Base-by-base conservation (phyloP, 495 filamentous ascomycete genomes). In the Aspergillus campestris region DNA sequence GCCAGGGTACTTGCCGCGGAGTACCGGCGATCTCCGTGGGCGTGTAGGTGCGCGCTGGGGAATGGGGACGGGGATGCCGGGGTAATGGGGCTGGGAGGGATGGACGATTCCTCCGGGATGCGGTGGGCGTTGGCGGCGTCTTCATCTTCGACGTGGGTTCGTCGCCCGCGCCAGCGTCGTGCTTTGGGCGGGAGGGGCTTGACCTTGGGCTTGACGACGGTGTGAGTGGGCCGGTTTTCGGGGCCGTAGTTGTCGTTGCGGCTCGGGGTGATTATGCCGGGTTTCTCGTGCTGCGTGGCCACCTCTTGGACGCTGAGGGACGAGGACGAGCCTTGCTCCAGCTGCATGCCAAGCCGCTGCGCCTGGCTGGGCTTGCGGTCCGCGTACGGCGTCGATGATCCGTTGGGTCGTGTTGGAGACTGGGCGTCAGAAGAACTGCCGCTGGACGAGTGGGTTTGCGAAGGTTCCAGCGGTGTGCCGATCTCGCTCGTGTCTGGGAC, bases 181-280 rank as follows among this genome's bases (percentile, higher is more conserved):
- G 70, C 44, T 39, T 71, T 73, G 1, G 70, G 70, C 7, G 70
- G 70, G 29, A 67, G 62, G 1, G 68, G 67, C 38, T 67, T 73
- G 47, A 67, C 40, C 49, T 66, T 73, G 37, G 58, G 55, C 41
- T 59, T 60, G 29, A 45, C 18, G 18, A 24, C 49, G 8, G 61
- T 52, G 31, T 55, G 53, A 33, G 41, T 49, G 24, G 53, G 57
- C 6, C 40, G 40, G 38, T 52, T 49, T n/a, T 42, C 44, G 11
- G 28, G 28, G 31, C 34, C 29, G 15, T 34, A 45, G 33, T 42
- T 52, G n/a, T 60, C 60, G 46, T 70, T 82, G 42, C 79, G 71
- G 59, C 85, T 92, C 8, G 86, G 87, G 13, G 88, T 90, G 55
- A 89, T 78, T 34, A 94, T 78, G 2, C 89, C 90, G 1, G 88